A percentile compares a stretch with the other conserved stretches of the same genome.
Conservation (phyloP, 805 yeast species). For the Saturnispora dispora region DNA sequence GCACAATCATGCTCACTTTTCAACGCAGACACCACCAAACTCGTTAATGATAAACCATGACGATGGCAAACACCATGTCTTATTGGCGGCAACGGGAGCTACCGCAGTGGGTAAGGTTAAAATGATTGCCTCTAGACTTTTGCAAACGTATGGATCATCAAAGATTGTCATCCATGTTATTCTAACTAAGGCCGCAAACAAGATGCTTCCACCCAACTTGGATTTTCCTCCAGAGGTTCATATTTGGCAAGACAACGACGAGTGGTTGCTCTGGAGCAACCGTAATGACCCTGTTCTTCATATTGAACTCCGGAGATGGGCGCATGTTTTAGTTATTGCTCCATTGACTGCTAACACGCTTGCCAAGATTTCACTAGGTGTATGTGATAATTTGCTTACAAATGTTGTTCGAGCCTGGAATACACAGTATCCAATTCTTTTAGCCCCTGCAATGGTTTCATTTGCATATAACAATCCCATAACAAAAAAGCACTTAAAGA, state of each 20-base stretch:
- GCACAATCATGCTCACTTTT: neutral
- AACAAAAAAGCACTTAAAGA: conserved; percentile 44
- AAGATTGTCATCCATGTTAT: conserved; percentile 45
- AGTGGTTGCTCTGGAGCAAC: conserved; percentile 45
- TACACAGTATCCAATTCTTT: conserved; percentile 44
- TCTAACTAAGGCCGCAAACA: conserved; percentile 45
- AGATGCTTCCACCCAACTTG: conserved; percentile 38
- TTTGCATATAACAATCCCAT: conserved; percentile 49
- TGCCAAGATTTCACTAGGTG: conserved; percentile 46
- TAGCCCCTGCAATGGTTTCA: conserved; percentile 56
- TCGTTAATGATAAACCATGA: conserved; percentile 35
- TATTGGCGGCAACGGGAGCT: conserved; percentile 53
- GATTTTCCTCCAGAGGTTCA: conserved; percentile 37
- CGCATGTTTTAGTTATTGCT: conserved; percentile 46
- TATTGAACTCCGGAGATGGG: conserved; percentile 54
- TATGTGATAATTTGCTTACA: conserved; percentile 50
- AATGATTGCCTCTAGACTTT: conserved; percentile 41
- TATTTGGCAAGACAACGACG: conserved; percentile 51
- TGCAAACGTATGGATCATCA: conserved; percentile 40
- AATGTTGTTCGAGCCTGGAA: conserved; percentile 56
- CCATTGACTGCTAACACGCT: conserved; percentile 52
- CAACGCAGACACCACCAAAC: neutral
- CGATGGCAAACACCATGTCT: conserved; percentile 48
- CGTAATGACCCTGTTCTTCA: conserved; percentile 54
- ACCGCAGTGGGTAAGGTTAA: conserved; percentile 43